A percentile compares a stretch with the other conserved stretches of the same genome.
phyloP scores from a whole-genome alignment of 495 filamentous ascomycete genomes.

The Daldinia grandis region DNA sequence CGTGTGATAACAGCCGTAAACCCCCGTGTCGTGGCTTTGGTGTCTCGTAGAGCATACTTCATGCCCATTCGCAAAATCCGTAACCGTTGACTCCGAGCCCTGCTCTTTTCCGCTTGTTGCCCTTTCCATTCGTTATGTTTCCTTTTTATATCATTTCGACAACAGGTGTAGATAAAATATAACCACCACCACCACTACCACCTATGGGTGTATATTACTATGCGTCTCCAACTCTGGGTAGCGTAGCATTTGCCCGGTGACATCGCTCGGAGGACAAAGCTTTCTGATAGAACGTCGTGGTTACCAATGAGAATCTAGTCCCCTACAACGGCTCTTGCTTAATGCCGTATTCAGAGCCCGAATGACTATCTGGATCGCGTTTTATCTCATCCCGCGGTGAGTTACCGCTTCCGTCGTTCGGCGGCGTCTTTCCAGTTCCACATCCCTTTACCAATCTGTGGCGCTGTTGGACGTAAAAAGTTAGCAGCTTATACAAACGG shows the following conservation, averaged over 20 bases:
- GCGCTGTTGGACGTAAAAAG: slow-evolving; percentile 62
- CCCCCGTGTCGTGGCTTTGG: slow-evolving; percentile 8
- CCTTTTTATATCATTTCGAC: not conserved
- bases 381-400: slow-evolving; percentile 35
- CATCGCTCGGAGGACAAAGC: not conserved
- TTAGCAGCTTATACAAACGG: slow-evolving; percentile 13
- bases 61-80: slow-evolving; percentile 22
- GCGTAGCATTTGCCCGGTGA: slow-evolving; percentile 7
- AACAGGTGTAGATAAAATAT: slow-evolving; percentile 1
- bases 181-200: slow-evolving; percentile 11
- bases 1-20: slow-evolving; percentile 7
- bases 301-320: not conserved
- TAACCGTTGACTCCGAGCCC: slow-evolving; percentile 36
- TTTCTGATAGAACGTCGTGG: not conserved
- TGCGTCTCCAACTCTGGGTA: not conserved
- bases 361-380: slow-evolving; percentile 16
- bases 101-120: slow-evolving; percentile 9
- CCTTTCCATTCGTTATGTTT: slow-evolving; percentile 17
- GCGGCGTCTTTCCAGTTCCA: slow-evolving; percentile 63
- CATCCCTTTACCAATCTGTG: slow-evolving; percentile 96
- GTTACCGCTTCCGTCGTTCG: slow-evolving; percentile 21
- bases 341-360: slow-evolving; percentile 6
- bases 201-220: not conserved
- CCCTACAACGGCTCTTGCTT: slow-evolving; percentile 36
- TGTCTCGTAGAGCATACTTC: slow-evolving; percentile 23